These are phyloP conservation scores for Colletotrichum euphorbiae DNA, from an alignment of 2,329 filamentous ascomycete genomes.

Conservation along the genomic window DNA sequence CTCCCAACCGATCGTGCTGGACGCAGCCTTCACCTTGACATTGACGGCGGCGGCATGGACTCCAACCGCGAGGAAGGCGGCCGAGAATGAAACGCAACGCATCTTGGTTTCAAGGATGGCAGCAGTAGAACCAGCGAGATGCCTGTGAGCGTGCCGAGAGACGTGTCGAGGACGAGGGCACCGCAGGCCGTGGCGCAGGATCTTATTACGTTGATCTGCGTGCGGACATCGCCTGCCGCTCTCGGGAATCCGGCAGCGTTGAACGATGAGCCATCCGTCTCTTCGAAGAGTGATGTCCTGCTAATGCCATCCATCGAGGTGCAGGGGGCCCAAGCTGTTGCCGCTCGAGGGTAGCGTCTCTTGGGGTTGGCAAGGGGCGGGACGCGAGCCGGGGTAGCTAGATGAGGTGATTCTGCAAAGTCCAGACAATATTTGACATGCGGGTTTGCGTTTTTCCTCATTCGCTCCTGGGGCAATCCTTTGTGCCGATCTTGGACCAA, in stretches of 20 bases:
- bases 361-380: conserved; percentile 4
- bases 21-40: conserved; percentile 18
- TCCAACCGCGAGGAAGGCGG: conserved; percentile 45
- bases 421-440: conserved; percentile 1
- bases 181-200: not conserved
- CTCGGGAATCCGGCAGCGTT: conserved; percentile 12
- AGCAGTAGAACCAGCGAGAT: not conserved
- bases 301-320: not conserved
- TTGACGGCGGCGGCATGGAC: conserved; percentile 43
- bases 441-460: not conserved
- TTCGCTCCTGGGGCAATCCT: not conserved
- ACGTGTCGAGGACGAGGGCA: not conserved
- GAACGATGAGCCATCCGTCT: not conserved
- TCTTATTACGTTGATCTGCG: not conserved
- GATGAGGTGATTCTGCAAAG: not conserved
- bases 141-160: not conserved
- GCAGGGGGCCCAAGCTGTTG: not conserved
- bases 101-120: conserved; percentile 2
- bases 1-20: conserved; percentile 47
- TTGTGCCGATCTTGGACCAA: conserved; percentile 1
- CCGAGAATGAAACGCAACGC: conserved; percentile 14
- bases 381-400: not conserved
- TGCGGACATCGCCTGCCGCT: not conserved
- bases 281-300: conserved; percentile 5
- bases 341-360: conserved; percentile 9